Conservation (phyloP, 2,329 filamentous ascomycete species). For the Penicillium sp. region DNA sequence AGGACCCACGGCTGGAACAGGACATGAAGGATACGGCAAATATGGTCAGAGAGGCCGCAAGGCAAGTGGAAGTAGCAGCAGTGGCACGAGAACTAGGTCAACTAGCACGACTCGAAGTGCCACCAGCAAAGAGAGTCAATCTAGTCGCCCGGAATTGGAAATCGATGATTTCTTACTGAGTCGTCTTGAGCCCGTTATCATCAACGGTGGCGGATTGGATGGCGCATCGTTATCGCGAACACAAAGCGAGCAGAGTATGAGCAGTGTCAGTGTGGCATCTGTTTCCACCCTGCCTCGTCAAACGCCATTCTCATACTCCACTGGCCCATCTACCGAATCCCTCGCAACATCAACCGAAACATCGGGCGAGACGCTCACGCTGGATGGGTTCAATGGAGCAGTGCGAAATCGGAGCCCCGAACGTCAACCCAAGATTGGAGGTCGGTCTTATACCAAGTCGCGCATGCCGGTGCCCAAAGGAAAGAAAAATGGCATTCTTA, state of each 20-base stretch:
- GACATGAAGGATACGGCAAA: conserved; percentile 70
- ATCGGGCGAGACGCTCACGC: conserved; percentile 17
- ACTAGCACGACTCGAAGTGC: conserved; percentile 43
- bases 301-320: conserved; percentile 25
- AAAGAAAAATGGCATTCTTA: conserved; percentile 14
- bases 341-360: conserved; percentile 30
- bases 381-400: conserved; percentile 4
- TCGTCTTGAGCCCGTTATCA: conserved; percentile 53
- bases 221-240: conserved; percentile 37
- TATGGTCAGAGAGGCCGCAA: conserved; percentile 50
- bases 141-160: conserved; percentile 44
- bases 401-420: conserved; percentile 9
- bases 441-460: conserved; percentile 8
- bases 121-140: conserved; percentile 45
- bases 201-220: conserved; percentile 47
- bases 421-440: background rate
- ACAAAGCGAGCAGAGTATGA: conserved; percentile 45
- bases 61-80: conserved; percentile 44
- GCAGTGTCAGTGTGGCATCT: conserved; percentile 35
- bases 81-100: conserved; percentile 42
- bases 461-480: conserved; percentile 29
- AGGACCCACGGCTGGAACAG: conserved; percentile 87
- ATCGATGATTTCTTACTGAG: conserved; percentile 52
- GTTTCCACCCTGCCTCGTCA: conserved; percentile 24
- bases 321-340: conserved; percentile 38